Evolutionary conservation across 192 early-diverging fungal genomes (phyloP).

Genomic region (Phycomyces nitens): DNA sequence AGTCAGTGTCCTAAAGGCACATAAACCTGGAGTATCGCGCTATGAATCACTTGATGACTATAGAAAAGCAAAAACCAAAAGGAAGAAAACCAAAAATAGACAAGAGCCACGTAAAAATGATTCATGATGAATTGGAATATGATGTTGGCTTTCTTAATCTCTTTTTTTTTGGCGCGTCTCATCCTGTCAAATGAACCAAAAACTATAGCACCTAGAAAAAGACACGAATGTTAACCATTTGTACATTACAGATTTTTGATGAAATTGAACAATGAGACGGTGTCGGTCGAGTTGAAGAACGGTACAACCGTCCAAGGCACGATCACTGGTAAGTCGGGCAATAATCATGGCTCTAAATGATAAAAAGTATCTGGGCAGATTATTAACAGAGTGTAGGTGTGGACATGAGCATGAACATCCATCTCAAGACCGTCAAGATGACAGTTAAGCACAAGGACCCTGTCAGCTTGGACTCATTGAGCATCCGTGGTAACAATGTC

Average conservation of each 20-base stretch:
- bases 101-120: too few relatives aligned
- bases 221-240: neutral
- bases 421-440: conserved; percentile 98
- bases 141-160: too few relatives aligned
- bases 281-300: conserved; percentile 98
- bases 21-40: neutral
- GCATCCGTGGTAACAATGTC: conserved; percentile 93
- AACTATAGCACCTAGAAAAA: neutral
- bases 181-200: neutral
- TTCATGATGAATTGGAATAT: too few relatives aligned
- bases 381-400: conserved; percentile 56
- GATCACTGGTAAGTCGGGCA: conserved; percentile 57
- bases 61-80: too few relatives aligned
- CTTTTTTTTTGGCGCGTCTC: neutral
- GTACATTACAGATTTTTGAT: conserved; percentile 81
- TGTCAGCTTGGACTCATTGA: conserved; percentile 84
- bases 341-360: neutral
- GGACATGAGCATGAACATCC: conserved; percentile 99
- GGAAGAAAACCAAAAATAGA: too few relatives aligned
- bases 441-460: conserved; percentile 93
- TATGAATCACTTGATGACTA: neutral
- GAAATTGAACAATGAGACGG: conserved; percentile 96
- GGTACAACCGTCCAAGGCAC: conserved; percentile 97
- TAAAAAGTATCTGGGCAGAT: neutral
- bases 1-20: neutral